Evolutionary conservation across 2,329 filamentous ascomycete genomes (phyloP).

Genomic region (Venturia oleaginea): DNA sequence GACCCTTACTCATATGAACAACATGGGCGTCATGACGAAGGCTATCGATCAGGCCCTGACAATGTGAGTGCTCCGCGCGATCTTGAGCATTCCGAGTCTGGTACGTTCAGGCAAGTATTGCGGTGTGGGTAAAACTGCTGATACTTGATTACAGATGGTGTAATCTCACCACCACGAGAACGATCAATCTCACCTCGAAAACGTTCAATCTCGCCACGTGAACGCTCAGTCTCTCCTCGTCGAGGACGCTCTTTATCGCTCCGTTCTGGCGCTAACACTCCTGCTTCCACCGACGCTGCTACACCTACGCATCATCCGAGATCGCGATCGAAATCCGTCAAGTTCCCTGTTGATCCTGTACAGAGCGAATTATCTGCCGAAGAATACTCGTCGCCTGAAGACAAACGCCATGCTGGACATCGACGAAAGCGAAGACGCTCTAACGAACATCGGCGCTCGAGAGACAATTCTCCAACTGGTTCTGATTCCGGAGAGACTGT

Average conservation of each 20-base stretch:
- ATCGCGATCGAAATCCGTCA: constrained; percentile 21
- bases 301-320: background rate
- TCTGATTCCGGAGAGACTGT: constrained; percentile 14
- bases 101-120: constrained; percentile 24
- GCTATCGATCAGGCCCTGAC: constrained; percentile 29
- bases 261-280: constrained; percentile 4
- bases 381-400: background rate
- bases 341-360: constrained; percentile 28
- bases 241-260: background rate
- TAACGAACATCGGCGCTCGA: background rate
- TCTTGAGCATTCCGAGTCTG: constrained; percentile 25
- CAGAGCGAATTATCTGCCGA: constrained; percentile 11
- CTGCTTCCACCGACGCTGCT: constrained; percentile 14
- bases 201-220: background rate
- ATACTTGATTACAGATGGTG: constrained; percentile 19
- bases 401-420: background rate
- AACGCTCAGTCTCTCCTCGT: background rate
- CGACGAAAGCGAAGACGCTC: constrained; percentile 4
- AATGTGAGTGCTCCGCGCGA: constrained; percentile 41
- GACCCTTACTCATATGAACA: constrained; percentile 20
- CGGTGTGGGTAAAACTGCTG: constrained; percentile 12
- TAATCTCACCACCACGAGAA: constrained; percentile 17
- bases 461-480: background rate
- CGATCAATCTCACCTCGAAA: background rate
- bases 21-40: constrained; percentile 17